Evolutionary conservation across 805 yeast species (phyloP), one percentile per base, ranked within the genome.

Genomic region (Candida morakotiae): DNA sequence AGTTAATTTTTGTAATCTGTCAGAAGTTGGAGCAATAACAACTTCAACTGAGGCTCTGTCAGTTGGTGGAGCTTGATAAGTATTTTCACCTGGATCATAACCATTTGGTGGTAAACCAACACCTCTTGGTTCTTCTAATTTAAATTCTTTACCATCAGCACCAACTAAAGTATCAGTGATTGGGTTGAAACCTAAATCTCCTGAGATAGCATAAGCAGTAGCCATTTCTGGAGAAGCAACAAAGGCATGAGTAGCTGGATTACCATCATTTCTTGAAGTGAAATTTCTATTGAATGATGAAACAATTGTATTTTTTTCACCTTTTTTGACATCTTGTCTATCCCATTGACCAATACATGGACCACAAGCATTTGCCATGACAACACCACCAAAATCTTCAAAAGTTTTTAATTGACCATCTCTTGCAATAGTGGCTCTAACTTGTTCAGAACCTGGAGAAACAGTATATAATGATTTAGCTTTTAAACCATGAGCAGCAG

Each of bases 281-380:
- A 91, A 91, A 73, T 91, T 91, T 78, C 98, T 86, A 84, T 91
- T 91, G 82, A 86, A 91, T 45, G 96, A 87, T 28, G 97, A 86
- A 56, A 91, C 91, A 67, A 91, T 91, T 55, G 97, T 91, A 78
- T 91, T 91, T 71, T 87, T 84, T 67, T 86, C 95, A 26, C 89
- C 93, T 76, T 86, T 87, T 74, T 86, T 81, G 64, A 87, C 79
- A 63, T 86, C 89, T 57, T 75, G 84, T 70, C 98, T 84, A 66
- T 89, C 96, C 98, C 98, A 91, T 75, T 91, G 97, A 58, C 98
- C 98, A 60, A 89, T 89, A 78, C 98, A 89, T 60, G 98, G 98
- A 58, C 98, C 98, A 76, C 98, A 91, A 42, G 98, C 98, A 62
- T 91, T 91, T 44, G 98, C 97, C 60, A 91, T 73, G 39, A 91